Base-by-base conservation (phyloP, 2,329 filamentous ascomycete genomes). In the Diplocarpon rosae region DNA sequence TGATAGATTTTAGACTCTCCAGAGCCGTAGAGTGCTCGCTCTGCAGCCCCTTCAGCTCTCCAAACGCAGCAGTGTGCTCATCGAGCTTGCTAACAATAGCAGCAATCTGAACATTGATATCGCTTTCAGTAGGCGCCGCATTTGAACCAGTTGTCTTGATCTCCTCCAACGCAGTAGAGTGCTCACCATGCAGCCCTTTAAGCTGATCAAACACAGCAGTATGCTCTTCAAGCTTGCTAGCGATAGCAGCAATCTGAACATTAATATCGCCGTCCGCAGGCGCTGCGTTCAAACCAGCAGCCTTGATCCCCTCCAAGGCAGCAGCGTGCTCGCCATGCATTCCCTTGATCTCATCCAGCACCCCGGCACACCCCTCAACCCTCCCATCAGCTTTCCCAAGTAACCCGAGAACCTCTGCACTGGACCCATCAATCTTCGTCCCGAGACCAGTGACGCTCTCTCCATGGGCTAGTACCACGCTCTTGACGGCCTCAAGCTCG, bases 201-300 rank as follows among this genome's bases (percentile, higher is more conserved):
- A 51, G 54, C 43, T 53, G 49, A 20, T 56, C 46, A 14, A 60
- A 47, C 37, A 52, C 56, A 12, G 56, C 49, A 29, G 58, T 43
- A 4, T 59, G 51, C n/a, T 58, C 56, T 12, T 43, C 37, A 44
- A 32, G 30, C 30, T 32, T 32, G 30, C 30, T 32, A 32, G 4
- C 30, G 5, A 32, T 5, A 9, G 11, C 30, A 32, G 30, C 11
- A 5, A 32, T 14, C n/a, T 32, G 30, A 5, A 14, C 30, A 9
- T 10, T 32, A 9, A 32, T 10, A 32, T 32, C 30, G n/a, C n/a
- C 9, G 9, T 12, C 11, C 9, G 30, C 30, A 32, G n/a, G 11
- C 30, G 30, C 30, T 5, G 11, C 11, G 11, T 32, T 12, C 30
- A 12, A 12, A 32, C n/a, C 11, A 32, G n/a, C 11, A 14, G 11